These are phyloP conservation scores for Talaromyces borbonicus DNA, from an alignment of 495 filamentous ascomycete species.

Conservation along the genomic window DNA sequence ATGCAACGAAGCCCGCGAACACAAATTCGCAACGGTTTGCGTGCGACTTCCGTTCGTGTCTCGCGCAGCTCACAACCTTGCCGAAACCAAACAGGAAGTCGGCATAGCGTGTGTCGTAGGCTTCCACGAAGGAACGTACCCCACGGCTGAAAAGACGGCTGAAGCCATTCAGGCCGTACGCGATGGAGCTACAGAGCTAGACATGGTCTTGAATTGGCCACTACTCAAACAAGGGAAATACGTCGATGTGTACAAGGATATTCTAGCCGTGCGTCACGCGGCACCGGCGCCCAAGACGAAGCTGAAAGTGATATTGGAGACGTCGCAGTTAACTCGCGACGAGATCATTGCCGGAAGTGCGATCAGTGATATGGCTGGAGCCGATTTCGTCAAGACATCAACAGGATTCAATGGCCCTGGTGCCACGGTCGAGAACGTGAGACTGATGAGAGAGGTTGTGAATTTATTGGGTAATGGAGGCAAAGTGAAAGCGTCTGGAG, in stretches of 20 bases:
- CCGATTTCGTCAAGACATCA: conserved; percentile 60
- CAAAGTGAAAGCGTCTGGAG: conserved; percentile 59
- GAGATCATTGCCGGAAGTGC: conserved; percentile 51
- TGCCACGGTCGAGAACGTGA: conserved; percentile 45
- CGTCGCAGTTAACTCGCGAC: conserved; percentile 41
- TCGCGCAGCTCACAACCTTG: conserved; percentile 43
- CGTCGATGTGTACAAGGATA: conserved; percentile 44
- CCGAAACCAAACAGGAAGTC: conserved; percentile 28
- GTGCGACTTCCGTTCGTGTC: conserved; percentile 44
- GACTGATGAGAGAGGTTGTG: conserved; percentile 43
- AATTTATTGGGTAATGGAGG: conserved; percentile 30
- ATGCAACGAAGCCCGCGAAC: conserved; percentile 49
- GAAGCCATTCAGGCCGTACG: conserved; percentile 48
- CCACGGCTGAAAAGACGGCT: conserved; percentile 40
- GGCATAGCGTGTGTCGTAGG: conserved; percentile 55
- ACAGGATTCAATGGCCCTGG: conserved; percentile 57
- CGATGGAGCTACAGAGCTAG: conserved; percentile 52
- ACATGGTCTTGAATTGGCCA: conserved; percentile 57
- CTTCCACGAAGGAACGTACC: conserved; percentile 55
- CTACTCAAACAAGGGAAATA: conserved; percentile 42
- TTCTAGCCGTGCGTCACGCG: conserved; percentile 41
- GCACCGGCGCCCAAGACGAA: conserved; percentile 37
- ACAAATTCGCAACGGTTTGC: conserved; percentile 53
- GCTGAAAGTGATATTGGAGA: conserved; percentile 61
- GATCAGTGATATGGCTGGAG: conserved; percentile 49